Evolutionary conservation across 805 yeast species (phyloP), one percentile per base, ranked within the genome.

Genomic region (Monosporozyma yasuniensis): DNA sequence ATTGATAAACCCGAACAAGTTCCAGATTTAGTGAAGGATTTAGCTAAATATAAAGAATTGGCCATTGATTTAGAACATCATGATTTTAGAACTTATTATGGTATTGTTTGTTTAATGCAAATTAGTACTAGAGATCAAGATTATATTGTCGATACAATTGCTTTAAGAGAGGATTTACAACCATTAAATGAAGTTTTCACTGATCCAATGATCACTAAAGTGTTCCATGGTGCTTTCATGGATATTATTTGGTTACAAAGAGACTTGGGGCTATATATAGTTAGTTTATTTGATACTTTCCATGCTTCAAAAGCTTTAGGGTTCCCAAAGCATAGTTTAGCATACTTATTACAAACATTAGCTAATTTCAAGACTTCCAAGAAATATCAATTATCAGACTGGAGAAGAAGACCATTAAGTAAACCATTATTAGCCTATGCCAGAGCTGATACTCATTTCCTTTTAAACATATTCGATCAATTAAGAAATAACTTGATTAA

Each of bases 51-150:
- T 50, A 68, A 72, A 2, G 95, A 80, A 50, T 78, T 93, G 38
- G 99, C 98, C 1, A 84, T 93, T 14, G 99, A 93, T 73, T 76
- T 93, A 53, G 99, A 93, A 63, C 99, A 93, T 67, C 99, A 93
- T 63, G 97, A 90, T 61, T 84, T 78, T 64, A 76, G 97, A 65
- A 75, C 96, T 0, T 93, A 87, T 59, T 83, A 84, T 59, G 99
- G 99, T 41, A 70, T 93, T 41, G 93, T 89, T 1, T 89, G 90
- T 65, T 70, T 93, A 43, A 88, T 93, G 96, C 99, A 93, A 68
- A 83, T 93, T 16, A 84, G 95, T 48, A 81, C 84, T 19, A 69
- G 91, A 50, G 78, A 79, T n/a, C 74, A 77, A 50, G 99, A 93
- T 68, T 93, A 84, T 80, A 70, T 93, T 9, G 73, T 93, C 4